Conservation (phyloP, 352 stramenopile genomes). For the Pythium periplocum region DNA sequence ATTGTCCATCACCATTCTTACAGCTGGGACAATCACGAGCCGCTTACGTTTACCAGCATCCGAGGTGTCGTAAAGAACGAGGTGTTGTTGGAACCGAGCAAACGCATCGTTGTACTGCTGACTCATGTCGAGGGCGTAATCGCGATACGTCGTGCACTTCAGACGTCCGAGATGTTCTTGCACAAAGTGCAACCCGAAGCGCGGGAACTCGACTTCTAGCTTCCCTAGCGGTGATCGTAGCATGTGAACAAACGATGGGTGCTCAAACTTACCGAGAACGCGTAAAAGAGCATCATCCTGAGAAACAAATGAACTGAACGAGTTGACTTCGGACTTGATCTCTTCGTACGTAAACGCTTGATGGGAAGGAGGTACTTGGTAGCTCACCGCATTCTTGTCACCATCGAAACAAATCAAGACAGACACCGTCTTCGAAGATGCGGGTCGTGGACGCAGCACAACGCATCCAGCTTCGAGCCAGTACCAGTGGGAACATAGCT, state of each 20-base stretch:
- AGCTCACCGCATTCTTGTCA: conserved; percentile 9
- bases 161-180: conserved; percentile 15
- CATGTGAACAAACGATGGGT: conserved; percentile 24
- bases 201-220: conserved; percentile 37
- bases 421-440: background rate
- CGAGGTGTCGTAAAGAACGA: conserved; percentile 18
- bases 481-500: conserved; percentile 46
- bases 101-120: conserved; percentile 42
- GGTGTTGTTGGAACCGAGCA: conserved; percentile 29
- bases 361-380: conserved; percentile 29
- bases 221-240: conserved; percentile 7
- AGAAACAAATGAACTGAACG: conserved; percentile 25
- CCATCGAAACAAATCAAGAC: too few species aligned
- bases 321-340: conserved; percentile 7
- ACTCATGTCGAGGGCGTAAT: conserved; percentile 24
- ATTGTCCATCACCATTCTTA: conserved; percentile 18
- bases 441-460: conserved; percentile 21
- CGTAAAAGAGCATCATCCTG: conserved; percentile 8
- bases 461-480: conserved; percentile 39
- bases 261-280: conserved; percentile 35
- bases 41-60: conserved; percentile 10
- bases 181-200: conserved; percentile 37
- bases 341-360: conserved; percentile 8
- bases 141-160: conserved; percentile 27
- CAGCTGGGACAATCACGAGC: conserved; percentile 24